phyloP scores from a whole-genome alignment of 192 early-diverging fungal genomes.

The Coemansia sp. region DNA sequence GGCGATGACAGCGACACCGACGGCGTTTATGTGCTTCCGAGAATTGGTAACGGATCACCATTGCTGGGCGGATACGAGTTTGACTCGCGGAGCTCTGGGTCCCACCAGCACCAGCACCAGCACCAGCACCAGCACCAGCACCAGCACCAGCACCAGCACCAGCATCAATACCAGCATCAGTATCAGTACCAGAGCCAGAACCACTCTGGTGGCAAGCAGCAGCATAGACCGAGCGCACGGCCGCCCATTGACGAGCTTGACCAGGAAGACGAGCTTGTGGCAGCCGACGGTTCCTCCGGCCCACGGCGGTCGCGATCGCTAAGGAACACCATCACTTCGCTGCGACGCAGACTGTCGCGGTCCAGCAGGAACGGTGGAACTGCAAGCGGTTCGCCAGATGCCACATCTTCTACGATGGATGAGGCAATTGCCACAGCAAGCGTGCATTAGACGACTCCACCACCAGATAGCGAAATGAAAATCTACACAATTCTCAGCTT shows the following conservation, averaged over 20 bases:
- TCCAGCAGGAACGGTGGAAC: conserved; percentile 34
- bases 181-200: too few relatives aligned
- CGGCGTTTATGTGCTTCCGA: conserved; percentile 29
- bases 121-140: conserved; percentile 18
- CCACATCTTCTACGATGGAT: conserved; percentile 18
- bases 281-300: conserved; percentile 18
- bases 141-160: not conserved
- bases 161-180: conserved; percentile 14
- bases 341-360: conserved; percentile 42
- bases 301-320: conserved; percentile 48
- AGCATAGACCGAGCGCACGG: not conserved
- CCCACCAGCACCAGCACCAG: conserved; percentile 2
- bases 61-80: conserved; percentile 33
- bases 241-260: not conserved
- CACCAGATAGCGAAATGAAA: not conserved
- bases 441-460: conserved; percentile 14
- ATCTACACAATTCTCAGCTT: not conserved
- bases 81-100: conserved; percentile 8
- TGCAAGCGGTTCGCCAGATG: conserved; percentile 21
- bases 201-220: not conserved
- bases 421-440: conserved; percentile 21
- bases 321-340: conserved; percentile 52
- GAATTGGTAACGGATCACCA: conserved; percentile 43
- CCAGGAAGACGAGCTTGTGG: conserved; percentile 14
- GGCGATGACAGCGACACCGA: not conserved